These are phyloP conservation scores for Tubosaeta sp. DNA, from an alignment of 768 basidiomycete species.

Conservation along the genomic window DNA sequence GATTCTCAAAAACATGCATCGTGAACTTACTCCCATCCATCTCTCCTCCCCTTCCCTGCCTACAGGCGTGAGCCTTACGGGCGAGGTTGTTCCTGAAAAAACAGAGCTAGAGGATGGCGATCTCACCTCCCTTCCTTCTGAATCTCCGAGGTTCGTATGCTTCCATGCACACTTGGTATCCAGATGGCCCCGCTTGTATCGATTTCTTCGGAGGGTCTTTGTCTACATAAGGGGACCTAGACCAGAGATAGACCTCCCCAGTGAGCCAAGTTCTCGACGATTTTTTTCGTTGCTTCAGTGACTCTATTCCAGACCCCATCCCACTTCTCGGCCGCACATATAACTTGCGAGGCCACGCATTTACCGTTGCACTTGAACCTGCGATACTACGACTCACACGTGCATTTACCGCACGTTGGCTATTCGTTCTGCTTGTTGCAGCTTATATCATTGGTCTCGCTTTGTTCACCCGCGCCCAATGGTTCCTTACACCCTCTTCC, in stretches of 20 bases:
- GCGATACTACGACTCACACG: constrained; percentile 47
- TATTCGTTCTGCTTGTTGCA: constrained; percentile 50
- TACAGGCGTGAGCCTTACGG: constrained; percentile 6
- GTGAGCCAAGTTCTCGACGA: constrained; percentile 19
- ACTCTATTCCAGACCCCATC: constrained; percentile 39
- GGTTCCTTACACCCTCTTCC: constrained; percentile 60
- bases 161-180: constrained; percentile 9
- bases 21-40: neutral
- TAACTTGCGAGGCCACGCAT: constrained; percentile 31
- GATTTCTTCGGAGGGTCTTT: constrained; percentile 1
- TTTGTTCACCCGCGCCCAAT: constrained; percentile 70
- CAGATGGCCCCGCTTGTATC: constrained; percentile 20
- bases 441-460: constrained; percentile 70
- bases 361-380: constrained; percentile 53
- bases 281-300: neutral
- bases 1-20: constrained; percentile 10
- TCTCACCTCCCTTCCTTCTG: neutral
- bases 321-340: constrained; percentile 54
- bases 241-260: constrained; percentile 50
- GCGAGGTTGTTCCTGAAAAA: constrained; percentile 3
- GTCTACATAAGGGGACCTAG: constrained; percentile 56
- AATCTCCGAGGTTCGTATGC: neutral
- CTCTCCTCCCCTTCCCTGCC: constrained; percentile 10
- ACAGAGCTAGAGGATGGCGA: constrained; percentile 2
- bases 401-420: constrained; percentile 46